Conservation (phyloP, 257 asterid genomes). For the Mentha longifolia region DNA sequence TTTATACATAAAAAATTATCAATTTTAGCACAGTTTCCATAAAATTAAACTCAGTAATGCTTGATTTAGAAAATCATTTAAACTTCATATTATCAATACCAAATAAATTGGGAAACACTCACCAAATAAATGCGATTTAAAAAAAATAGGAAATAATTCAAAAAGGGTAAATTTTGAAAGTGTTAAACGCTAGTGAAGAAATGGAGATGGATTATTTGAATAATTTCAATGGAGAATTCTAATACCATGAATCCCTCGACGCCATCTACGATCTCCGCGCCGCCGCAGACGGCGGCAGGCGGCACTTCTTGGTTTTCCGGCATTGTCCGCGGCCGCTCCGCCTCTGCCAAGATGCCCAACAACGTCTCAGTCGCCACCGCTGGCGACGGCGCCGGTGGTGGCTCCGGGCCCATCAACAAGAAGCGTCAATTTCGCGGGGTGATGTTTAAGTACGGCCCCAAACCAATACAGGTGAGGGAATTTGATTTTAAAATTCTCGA, state of each 20-base stretch:
- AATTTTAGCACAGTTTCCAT: too few relatives aligned
- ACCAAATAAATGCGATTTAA: too few relatives aligned
- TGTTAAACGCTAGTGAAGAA: conserved; percentile 15
- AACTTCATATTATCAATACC: too few relatives aligned
- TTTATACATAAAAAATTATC: too few relatives aligned
- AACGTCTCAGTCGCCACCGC: conserved; percentile 41
- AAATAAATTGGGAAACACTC: too few relatives aligned
- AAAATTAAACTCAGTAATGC: too few relatives aligned
- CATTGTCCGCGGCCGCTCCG: conserved; percentile 80
- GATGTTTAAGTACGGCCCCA: conserved; percentile 85
- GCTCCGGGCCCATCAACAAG: conserved; percentile 61
- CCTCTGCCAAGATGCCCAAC: conserved; percentile 53
- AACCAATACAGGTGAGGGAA: conserved; percentile 68
- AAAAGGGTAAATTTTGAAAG: conserved; percentile 28
- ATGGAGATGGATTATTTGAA: conserved; percentile 28
- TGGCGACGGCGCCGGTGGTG: conserved; percentile 44
- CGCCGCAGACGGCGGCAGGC: conserved; percentile 48
- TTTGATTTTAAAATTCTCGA: background rate
- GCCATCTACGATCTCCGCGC: conserved; percentile 54
- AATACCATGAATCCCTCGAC: conserved; percentile 56
- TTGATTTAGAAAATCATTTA: too few relatives aligned
- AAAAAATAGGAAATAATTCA: background rate
- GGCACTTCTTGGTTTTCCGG: conserved; percentile 81
- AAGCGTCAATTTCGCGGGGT: conserved; percentile 81
- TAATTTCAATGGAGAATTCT: conserved; percentile 45